A percentile compares a stretch with the other conserved stretches of the same genome.
These are phyloP conservation scores for Cyclotella cryptica DNA, from an alignment of 108 stramenopile species.

Conservation along the genomic window DNA sequence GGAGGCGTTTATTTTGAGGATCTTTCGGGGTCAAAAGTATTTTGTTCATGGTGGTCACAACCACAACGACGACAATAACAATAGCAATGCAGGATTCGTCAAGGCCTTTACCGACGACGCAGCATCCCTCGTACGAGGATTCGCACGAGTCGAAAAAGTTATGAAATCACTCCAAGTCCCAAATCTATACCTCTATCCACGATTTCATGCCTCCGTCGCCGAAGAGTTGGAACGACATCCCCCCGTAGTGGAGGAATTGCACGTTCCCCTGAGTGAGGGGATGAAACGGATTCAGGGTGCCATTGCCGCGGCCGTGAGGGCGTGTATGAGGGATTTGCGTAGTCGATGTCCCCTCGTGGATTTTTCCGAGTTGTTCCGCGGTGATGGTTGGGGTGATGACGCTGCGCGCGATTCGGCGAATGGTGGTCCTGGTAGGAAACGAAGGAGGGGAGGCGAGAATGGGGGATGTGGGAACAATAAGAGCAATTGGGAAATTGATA, in stretches of 20 bases:
- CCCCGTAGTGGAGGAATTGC: constrained; percentile 88
- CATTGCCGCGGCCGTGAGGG: constrained; percentile 86
- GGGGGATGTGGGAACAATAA: constrained; percentile 3
- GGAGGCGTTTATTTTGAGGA: constrained; percentile 96
- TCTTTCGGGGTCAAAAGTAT: constrained; percentile 82
- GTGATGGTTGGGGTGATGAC: constrained; percentile 17
- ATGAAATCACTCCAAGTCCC: constrained; percentile 84
- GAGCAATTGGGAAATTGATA: constrained; percentile 63
- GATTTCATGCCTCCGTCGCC: constrained; percentile 88
- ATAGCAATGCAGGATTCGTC: constrained; percentile 76
- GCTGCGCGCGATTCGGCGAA: not conserved
- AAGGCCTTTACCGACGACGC: constrained; percentile 96
- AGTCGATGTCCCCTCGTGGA: constrained; percentile 68
- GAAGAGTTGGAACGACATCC: constrained; percentile 76
- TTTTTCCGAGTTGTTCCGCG: constrained; percentile 52
- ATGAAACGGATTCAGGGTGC: constrained; percentile 91
- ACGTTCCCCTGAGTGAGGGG: constrained; percentile 81
- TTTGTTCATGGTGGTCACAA: not conserved
- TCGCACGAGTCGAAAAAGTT: constrained; percentile 90
- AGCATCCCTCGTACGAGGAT: constrained; percentile 82
- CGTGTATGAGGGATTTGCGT: constrained; percentile 90
- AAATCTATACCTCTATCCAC: constrained; percentile 93
- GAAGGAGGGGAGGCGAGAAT: constrained; percentile 2
- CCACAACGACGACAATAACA: not conserved
- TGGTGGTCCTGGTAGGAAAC: not conserved